Evolutionary conservation across 225 moss, liverwort and hornwort genomes (phyloP), one percentile per base, ranked within the genome.

Genomic region (Sphagnum contortum): DNA sequence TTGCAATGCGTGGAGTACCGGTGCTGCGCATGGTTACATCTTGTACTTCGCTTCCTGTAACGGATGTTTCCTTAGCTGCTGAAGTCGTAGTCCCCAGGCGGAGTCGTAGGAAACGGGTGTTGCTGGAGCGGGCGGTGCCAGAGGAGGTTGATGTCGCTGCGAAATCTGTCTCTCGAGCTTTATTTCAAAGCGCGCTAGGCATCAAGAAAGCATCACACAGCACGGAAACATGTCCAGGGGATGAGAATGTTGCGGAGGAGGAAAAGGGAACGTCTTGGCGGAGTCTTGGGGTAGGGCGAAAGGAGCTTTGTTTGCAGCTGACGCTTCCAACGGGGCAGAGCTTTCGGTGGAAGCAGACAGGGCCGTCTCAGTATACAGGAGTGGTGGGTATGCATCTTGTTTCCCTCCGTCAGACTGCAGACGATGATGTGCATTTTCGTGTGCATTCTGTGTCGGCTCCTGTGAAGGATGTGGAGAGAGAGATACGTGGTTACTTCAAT

Each of bases 301-400:
- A 66, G 79, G 98, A 98, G 77, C 69, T 98, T 2, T 90, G 93
- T 72, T 66, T 98, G 71, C 81, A 87, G 29, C 81, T 98, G 7
- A 89, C 93, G 0, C 79, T 98, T 6, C 83, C 70, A 1, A 93
- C 93, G 3, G 98, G 98, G 1, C 98, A 98, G 78, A 89, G 75
- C 55, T 98, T 98, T 59, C 74, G 91, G 57, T 98, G 98, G 98
- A 77, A 82, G 11, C 54, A 70, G 61, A 93, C 91, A 44, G 98
- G 93, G 3, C 59, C 71, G 6, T 79, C 79, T 4, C 82, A 88
- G 53, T 98, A 79, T 64, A 86, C 98, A 2, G 98, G 98, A 57
- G 91, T 93, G 12, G 76, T 93, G 5, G 98, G 93, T 4, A 62
- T 77, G 29, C 87, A 89, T 51, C 79, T 93, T 48, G 62, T 98